Conservation (phyloP, 495 filamentous ascomycete genomes). For the Neurospora sp. region DNA sequence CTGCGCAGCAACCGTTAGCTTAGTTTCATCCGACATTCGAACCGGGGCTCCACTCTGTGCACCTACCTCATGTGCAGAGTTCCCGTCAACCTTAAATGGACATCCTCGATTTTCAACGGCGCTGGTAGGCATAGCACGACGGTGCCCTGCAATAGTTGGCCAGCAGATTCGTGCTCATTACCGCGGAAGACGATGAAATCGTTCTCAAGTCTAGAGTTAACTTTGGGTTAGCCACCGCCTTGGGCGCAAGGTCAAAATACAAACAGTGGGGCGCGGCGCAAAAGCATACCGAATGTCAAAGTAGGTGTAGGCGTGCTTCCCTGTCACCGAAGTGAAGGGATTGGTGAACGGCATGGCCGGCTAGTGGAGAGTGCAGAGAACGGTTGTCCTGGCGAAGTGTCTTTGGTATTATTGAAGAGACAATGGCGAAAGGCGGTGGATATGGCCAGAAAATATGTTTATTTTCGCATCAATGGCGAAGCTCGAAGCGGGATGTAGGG, state of each 20-base stretch:
- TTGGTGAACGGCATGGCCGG: constrained; percentile 40
- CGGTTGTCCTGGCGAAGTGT: neutral
- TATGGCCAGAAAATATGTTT: neutral
- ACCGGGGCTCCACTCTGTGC: neutral
- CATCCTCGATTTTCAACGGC: constrained; percentile 57
- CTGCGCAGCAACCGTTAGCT: constrained; percentile 16
- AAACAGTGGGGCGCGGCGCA: neutral
- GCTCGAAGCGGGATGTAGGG: neutral
- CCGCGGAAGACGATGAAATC: constrained; percentile 74
- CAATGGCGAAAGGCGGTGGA: neutral
- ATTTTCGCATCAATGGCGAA: neutral
- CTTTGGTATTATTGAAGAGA: neutral
- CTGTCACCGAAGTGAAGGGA: constrained; percentile 35
- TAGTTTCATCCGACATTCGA: neutral
- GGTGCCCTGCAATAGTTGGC: constrained; percentile 61
- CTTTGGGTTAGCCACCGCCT: neutral
- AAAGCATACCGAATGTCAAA: constrained; percentile 45
- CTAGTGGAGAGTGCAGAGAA: neutral
- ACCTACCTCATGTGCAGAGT: constrained; percentile 58
- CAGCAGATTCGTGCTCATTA: constrained; percentile 61
- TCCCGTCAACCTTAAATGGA: constrained; percentile 63
- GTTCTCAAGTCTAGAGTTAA: constrained; percentile 53
- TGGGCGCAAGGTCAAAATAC: neutral
- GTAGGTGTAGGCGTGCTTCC: constrained; percentile 32
- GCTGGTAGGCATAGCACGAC: constrained; percentile 66